These are phyloP conservation scores for Micractinium sp. DNA, from an alignment of 139 green algal species.

Conservation along the genomic window DNA sequence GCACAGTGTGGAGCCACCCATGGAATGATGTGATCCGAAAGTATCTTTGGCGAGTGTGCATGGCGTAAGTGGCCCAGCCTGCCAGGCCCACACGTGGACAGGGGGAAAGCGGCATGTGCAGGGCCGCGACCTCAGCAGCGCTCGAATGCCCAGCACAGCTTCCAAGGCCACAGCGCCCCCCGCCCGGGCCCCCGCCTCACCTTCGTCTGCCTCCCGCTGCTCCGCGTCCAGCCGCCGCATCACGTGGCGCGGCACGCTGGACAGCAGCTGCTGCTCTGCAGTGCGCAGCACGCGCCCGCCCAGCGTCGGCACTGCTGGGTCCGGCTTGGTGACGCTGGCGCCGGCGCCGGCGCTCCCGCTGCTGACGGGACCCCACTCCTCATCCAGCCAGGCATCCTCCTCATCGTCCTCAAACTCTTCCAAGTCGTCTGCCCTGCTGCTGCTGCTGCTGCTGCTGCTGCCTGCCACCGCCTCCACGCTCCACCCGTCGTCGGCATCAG, in stretches of 20 bases:
- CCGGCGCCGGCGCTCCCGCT: background rate
- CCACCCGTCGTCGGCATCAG: background rate
- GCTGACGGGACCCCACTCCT: background rate
- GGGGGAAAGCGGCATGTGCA: too few relatives aligned
- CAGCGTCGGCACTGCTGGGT: background rate
- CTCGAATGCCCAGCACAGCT: too few relatives aligned
- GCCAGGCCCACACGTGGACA: too few relatives aligned
- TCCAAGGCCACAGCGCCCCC: too few relatives aligned
- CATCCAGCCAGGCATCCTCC: background rate
- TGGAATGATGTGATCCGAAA: too few relatives aligned
- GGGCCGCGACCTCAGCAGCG: too few relatives aligned
- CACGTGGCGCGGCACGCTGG: conserved; percentile 35
- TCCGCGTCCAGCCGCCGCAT: conserved; percentile 14
- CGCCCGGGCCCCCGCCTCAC: background rate
- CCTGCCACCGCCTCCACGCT: conserved; percentile 12
- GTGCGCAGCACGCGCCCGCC: conserved; percentile 11
- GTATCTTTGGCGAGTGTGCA: too few relatives aligned
- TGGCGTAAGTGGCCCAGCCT: too few relatives aligned
- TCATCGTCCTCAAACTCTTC: conserved; percentile 3
- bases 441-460: background rate
- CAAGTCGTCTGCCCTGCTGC: background rate
- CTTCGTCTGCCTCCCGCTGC: conserved; percentile 26
- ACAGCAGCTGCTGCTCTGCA: conserved; percentile 28
- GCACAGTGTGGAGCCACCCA: background rate
- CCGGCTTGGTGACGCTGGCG: background rate